Evolutionary conservation across 495 filamentous ascomycete genomes (phyloP).

Genomic region (Trichoderma gamsii): DNA sequence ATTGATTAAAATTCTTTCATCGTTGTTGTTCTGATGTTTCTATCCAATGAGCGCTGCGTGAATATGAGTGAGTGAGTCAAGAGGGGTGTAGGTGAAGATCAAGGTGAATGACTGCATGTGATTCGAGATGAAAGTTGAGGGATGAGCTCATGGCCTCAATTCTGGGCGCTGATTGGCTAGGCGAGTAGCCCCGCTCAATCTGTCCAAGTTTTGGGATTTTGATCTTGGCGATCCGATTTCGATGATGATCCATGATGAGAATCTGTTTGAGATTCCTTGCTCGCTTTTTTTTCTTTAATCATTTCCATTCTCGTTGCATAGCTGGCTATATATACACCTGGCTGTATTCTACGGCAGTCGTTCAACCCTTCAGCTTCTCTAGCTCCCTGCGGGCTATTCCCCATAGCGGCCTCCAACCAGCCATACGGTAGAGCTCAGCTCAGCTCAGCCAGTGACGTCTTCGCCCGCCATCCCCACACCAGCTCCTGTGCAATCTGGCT

Average conservation of each 20-base stretch:
- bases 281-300: not conserved
- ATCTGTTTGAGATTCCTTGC: not conserved
- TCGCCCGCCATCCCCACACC: not conserved
- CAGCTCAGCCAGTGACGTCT: conserved; percentile 9
- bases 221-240: not conserved
- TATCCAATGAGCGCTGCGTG: not conserved
- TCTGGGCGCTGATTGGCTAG: not conserved
- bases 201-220: not conserved
- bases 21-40: not conserved
- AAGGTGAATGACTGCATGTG: not conserved
- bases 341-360: not conserved
- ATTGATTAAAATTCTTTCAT: not conserved
- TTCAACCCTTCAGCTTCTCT: not conserved
- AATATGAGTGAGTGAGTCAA: not conserved
- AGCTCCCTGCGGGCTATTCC: not conserved
- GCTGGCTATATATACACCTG: not conserved
- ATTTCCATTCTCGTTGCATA: not conserved
- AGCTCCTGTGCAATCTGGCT: conserved; percentile 11
- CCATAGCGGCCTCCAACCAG: not conserved
- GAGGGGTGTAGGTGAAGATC: too few relatives aligned
- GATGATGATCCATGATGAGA: not conserved
- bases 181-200: not conserved
- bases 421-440: not conserved
- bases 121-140: not conserved
- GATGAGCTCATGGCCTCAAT: conserved; percentile 9